Conservation (phyloP, 345 rosid species). For the Trapa bicornis region DNA sequence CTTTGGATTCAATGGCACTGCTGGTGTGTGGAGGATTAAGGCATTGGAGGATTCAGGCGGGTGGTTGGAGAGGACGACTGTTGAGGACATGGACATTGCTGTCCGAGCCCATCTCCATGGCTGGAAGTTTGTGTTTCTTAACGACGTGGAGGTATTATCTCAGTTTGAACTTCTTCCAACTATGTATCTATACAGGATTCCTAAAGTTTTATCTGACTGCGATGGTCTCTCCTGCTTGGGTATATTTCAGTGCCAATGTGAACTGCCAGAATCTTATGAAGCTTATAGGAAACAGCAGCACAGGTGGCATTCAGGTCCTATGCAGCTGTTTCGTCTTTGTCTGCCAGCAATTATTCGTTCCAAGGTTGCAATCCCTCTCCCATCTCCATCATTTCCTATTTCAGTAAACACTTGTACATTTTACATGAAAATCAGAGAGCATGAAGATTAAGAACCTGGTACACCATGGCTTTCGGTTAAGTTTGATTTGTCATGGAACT, state of each 20-base stretch:
- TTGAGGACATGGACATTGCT: conserved; percentile 52
- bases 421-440: no score
- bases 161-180: background rate
- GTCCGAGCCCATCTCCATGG: conserved; percentile 46
- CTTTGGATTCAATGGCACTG: conserved; percentile 71
- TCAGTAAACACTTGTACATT: no score
- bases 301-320: conserved; percentile 51
- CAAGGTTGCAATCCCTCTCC: conserved; percentile 17
- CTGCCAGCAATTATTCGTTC: conserved; percentile 26
- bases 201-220: background rate
- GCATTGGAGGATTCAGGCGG: conserved; percentile 44
- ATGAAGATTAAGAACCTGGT: background rate
- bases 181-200: background rate
- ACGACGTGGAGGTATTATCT: conserved; percentile 36
- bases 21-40: conserved; percentile 55
- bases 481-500: background rate
- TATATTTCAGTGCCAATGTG: conserved; percentile 37
- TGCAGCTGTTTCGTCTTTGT: conserved; percentile 48
- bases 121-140: conserved; percentile 43
- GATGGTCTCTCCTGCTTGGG: background rate
- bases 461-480: background rate
- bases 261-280: conserved; percentile 44
- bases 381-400: no score
- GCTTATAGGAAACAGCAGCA: conserved; percentile 50
- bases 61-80: conserved; percentile 49